A percentile compares a stretch with the other conserved stretches of the same genome.
Evolutionary conservation across 2,329 filamentous ascomycete species (phyloP).

Genomic region (Aspergillus texensis): DNA sequence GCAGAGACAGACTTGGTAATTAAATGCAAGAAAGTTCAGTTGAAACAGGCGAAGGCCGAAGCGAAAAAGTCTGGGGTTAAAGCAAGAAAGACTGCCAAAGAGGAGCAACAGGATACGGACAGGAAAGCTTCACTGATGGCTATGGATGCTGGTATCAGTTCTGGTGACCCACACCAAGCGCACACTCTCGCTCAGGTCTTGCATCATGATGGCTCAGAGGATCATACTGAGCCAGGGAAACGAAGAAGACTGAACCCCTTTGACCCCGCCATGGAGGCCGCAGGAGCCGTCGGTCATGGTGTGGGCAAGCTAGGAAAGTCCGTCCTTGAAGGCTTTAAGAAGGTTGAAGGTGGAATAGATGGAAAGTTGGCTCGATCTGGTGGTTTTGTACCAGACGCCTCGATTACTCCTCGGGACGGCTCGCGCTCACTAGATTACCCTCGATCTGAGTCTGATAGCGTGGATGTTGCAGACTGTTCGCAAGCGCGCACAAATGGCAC

Average conservation of each 20-base stretch:
- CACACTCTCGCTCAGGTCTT: conserved; percentile 53
- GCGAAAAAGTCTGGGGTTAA: conserved; percentile 61
- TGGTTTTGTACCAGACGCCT: conserved; percentile 31
- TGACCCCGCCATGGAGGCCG: conserved; percentile 54
- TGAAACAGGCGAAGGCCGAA: conserved; percentile 68
- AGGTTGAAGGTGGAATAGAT: conserved; percentile 41
- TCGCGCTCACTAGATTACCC: background rate
- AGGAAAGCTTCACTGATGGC: conserved; percentile 49
- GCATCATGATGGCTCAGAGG: conserved; percentile 27
- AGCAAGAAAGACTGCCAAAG: conserved; percentile 37
- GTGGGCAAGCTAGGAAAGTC: conserved; percentile 49
- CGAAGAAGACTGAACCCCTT: conserved; percentile 30
- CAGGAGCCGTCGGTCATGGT: conserved; percentile 55
- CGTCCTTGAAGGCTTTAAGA: conserved; percentile 47
- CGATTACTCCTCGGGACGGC: conserved; percentile 1
- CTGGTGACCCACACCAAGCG: conserved; percentile 60
- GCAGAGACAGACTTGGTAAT: conserved; percentile 86
- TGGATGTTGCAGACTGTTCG: background rate
- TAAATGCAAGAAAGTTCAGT: conserved; percentile 74
- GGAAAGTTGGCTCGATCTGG: conserved; percentile 37
- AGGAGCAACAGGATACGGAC: conserved; percentile 55
- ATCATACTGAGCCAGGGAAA: conserved; percentile 17
- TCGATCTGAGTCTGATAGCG: background rate
- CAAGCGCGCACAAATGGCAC: conserved; percentile 3
- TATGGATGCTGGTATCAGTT: conserved; percentile 54